A percentile compares a stretch with the other conserved stretches of the same genome.
Conservation (phyloP, 1,284 basidiomycete genomes). For the Vanrija sp. region DNA sequence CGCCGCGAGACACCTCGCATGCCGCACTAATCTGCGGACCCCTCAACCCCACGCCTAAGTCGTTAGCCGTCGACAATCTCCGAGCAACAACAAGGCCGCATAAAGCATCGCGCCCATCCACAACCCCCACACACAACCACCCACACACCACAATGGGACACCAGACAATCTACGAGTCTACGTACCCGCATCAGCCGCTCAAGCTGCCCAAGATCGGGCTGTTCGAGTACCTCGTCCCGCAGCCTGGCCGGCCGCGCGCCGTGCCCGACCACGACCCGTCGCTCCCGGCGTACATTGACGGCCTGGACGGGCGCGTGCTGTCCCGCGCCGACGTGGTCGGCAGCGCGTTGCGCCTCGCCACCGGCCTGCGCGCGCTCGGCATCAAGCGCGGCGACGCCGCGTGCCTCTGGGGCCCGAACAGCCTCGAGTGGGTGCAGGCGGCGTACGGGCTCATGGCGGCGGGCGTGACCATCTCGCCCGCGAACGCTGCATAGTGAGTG, state of each 20-base stretch:
- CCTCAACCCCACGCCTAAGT: too few species aligned
- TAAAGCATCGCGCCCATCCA: too few species aligned
- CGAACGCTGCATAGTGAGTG: slow-evolving; percentile 43
- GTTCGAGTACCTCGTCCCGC: slow-evolving; percentile 10
- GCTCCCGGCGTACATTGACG: slow-evolving; percentile 61
- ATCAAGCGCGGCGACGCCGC: slow-evolving; percentile 35
- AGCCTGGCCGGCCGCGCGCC: neutral
- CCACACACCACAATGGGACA: neutral
- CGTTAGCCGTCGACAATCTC: too few species aligned
- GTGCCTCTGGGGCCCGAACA: slow-evolving; percentile 53
- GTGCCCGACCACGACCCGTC: slow-evolving; percentile 28
- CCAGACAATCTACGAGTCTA: slow-evolving; percentile 9
- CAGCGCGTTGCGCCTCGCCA: slow-evolving; percentile 58
- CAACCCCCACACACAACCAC: neutral
- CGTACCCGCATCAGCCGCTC: slow-evolving; percentile 3
- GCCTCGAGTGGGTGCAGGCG: slow-evolving; percentile 53
- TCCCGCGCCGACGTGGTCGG: slow-evolving; percentile 58
- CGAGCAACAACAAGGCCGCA: neutral
- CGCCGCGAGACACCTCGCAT: too few species aligned
- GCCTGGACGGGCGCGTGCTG: slow-evolving; percentile 57
- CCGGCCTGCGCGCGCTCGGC: slow-evolving; percentile 51
- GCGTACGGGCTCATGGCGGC: slow-evolving; percentile 55
- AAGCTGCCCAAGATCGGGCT: slow-evolving; percentile 7
- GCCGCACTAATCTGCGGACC: too few species aligned
- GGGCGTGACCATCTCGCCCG: slow-evolving; percentile 33